Evolutionary conservation across 2,329 filamentous ascomycete species (phyloP), one percentile per base, ranked within the genome.

Genomic region (Clarireedia homoeocarpa): DNA sequence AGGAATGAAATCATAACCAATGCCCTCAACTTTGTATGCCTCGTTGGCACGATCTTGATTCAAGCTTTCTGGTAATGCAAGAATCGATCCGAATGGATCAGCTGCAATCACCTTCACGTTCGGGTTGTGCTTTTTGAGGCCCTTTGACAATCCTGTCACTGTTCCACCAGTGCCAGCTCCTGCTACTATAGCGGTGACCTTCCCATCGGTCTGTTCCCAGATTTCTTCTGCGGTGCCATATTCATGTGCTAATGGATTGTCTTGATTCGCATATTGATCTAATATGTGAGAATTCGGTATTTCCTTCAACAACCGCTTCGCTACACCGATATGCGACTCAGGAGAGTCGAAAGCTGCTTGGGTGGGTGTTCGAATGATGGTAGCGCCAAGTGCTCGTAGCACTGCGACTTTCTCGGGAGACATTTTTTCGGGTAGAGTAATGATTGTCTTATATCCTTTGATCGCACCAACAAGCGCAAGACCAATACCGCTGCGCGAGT

Each of bases 361-460:
- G 36, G 91, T 99, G 24, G 94, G 94, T 4, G 94, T 99, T 54
- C 94, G 86, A 71, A 99, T 96, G 73, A 99, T 97, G 69, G 95
- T 96, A 44, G 94, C 94, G 62, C 92, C 92, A 52, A 99, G 81
- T 30, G 94, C 92, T 66, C 91, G 88, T 60, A 99, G 80, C 27
- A 99, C 94, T 2, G 92, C 88, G 40, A 99, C 94, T 74, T 99
- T 99, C 74, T 99, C 94, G 48, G 91, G 88, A 1, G 91, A 96
- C 94, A 99, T 99, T 79, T 99, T 99, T 76, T 99, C 94, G 51
- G 94, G 94, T 47, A 99, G 83, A 10, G 94, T 99, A 72, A 99
- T 99, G 74, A 99, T 97, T 42, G 91, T 95, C 74, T 92, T 92
- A 80, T 97, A 99, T 63, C 91, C 92, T 77, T 96, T 97, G 68